Conservation (phyloP, 257 asterid species). For the Echites panduratus region DNA sequence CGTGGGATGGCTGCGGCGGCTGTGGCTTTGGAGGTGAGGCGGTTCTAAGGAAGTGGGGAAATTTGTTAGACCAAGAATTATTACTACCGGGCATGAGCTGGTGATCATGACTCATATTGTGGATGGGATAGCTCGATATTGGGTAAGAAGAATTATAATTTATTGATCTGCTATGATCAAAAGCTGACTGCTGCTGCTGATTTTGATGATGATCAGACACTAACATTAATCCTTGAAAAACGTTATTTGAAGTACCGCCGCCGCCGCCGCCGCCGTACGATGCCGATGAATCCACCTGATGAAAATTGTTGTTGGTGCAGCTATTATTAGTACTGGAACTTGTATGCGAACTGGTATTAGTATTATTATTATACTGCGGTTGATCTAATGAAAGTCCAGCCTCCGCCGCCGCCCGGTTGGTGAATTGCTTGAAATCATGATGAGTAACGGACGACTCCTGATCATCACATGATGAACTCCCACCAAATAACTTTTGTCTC, state of each 20-base stretch:
- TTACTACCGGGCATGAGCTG: slow-evolving; percentile 23
- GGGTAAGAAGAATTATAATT: slow-evolving; percentile 37
- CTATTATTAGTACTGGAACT: slow-evolving; percentile 39
- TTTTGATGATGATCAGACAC: slow-evolving; percentile 26
- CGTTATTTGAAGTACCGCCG: slow-evolving; percentile 13
- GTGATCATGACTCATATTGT: no score
- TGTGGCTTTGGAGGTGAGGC: slow-evolving; percentile 43
- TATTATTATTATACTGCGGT: no score
- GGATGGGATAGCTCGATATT: slow-evolving; percentile 27
- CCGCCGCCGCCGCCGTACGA: no score
- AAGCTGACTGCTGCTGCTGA: slow-evolving; percentile 26
- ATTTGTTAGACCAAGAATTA: slow-evolving; percentile 36
- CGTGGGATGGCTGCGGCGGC: slow-evolving; percentile 14
- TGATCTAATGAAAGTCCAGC: slow-evolving; percentile 44
- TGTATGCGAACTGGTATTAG: slow-evolving; percentile 38
- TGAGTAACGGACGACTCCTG: slow-evolving; percentile 29
- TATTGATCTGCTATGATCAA: slow-evolving; percentile 21
- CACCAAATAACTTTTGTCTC: slow-evolving; percentile 39
- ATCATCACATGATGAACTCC: slow-evolving; percentile 13
- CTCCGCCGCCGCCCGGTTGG: no score
- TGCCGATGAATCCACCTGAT: slow-evolving; percentile 48
- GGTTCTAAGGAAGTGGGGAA: slow-evolving; percentile 47
- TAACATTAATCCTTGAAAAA: slow-evolving; percentile 35
- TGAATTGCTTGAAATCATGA: slow-evolving; percentile 34
- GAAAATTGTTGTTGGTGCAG: slow-evolving; percentile 28